Conservation (phyloP, 2,329 filamentous ascomycete genomes). For the Cordyceps militaris region DNA sequence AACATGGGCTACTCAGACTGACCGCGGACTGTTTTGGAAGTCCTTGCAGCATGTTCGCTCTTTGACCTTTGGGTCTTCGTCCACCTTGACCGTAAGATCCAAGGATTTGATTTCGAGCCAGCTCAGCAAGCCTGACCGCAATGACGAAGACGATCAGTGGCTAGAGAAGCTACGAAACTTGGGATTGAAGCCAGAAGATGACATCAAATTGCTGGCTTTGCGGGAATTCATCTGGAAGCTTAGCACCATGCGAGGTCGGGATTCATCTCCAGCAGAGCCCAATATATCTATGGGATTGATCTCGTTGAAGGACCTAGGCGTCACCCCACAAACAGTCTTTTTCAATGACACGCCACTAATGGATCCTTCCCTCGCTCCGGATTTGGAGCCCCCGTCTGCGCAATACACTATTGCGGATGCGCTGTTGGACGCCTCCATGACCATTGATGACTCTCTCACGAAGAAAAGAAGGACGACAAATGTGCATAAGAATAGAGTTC, state of each 20-base stretch:
- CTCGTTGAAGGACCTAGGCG: slow-evolving; percentile 63
- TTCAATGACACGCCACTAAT: slow-evolving; percentile 70
- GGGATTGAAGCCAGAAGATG: slow-evolving; percentile 75
- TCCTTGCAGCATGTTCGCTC: slow-evolving; percentile 59
- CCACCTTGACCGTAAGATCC: slow-evolving; percentile 45
- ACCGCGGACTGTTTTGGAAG: slow-evolving; percentile 84
- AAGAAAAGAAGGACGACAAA: slow-evolving; percentile 47
- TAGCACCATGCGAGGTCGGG: slow-evolving; percentile 61
- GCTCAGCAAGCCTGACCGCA: slow-evolving; percentile 60
- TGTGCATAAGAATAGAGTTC: slow-evolving; percentile 38
- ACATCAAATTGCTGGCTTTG: slow-evolving; percentile 78
- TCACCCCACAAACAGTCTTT: slow-evolving; percentile 83
- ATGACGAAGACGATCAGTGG: slow-evolving; percentile 93
- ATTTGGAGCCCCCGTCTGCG: slow-evolving; percentile 27
- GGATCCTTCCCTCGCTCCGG: slow-evolving; percentile 27
- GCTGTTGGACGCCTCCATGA: slow-evolving; percentile 83
- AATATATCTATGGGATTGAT: slow-evolving; percentile 44
- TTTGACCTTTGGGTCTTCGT: slow-evolving; percentile 55
- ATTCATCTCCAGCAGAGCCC: slow-evolving; percentile 30
- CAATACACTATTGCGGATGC: slow-evolving; percentile 84
- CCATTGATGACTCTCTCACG: slow-evolving; percentile 62
- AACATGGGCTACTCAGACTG: slow-evolving; percentile 75
- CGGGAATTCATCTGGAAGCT: slow-evolving; percentile 89
- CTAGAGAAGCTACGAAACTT: slow-evolving; percentile 76
- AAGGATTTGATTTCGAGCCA: slow-evolving; percentile 50